Base-by-base conservation (phyloP, 768 basidiomycete genomes). In the Cyathus striatus region DNA sequence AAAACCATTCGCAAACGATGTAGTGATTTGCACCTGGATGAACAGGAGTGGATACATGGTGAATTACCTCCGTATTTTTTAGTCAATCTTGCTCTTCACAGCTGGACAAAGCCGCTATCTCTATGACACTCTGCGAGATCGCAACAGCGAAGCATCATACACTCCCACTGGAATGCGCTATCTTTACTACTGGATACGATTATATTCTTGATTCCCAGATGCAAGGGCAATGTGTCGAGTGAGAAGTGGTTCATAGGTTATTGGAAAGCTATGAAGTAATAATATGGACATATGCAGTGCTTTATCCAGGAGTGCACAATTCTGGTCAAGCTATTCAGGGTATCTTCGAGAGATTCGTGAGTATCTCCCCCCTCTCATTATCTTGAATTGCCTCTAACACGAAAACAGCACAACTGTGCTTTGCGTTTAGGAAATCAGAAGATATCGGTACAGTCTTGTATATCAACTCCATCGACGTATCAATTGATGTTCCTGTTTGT, bases 301-400 rank as follows among this genome's bases (percentile, higher is more conserved):
- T 10, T 61, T 90, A 7, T 79, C 86, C 13, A 69, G 86, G 38
- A 89, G 87, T 55, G 78, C 86, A 6, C 87, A 90, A 53, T 83
- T 81, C 53, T 90, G 87, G 87, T 87, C 87, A 3, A 87, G 84
- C 44, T 89, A 88, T 59, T 90, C 87, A 2, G 87, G 87, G 0
- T 88, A 90, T 61, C 69, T 90, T 40, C 76, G 86, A 34, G 86
- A 89, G 69, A 71, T 86, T 44, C 77, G 86, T 85, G 56, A 58
- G 85, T 78, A 33, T 36, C 3, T 17, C 16, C 23, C 39, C 43
- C 40, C 24, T 24, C 37, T 40, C 12, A 39, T 21, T 18, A 22
- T 5, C 30, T 43, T 4, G 26, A 38, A 25, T 45, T 88, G 86
- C 85, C 23, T 32, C 30, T 3, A 16, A 32, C 30, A 12, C 30